Conservation (phyloP, 768 basidiomycete species). For the Rhizopogon vulgaris region DNA sequence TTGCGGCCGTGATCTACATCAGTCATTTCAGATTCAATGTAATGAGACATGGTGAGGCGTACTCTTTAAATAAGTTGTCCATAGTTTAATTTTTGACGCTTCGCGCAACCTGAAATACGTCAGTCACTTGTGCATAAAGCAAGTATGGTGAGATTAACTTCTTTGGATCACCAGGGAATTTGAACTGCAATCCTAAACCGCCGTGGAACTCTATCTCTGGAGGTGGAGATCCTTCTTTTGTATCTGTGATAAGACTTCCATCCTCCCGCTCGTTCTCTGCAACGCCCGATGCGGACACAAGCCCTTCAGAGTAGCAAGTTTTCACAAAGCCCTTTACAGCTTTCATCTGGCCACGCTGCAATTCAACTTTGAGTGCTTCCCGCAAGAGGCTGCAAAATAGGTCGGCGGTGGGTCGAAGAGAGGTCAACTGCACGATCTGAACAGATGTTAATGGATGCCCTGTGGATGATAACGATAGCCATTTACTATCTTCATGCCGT, state of each 20-base stretch:
- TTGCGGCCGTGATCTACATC: constrained; percentile 82
- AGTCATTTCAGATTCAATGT: constrained; percentile 7
- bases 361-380: constrained; percentile 82
- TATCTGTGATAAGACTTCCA: constrained; percentile 52
- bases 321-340: constrained; percentile 83
- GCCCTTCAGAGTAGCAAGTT: constrained; percentile 91
- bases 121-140: constrained; percentile 5
- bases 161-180: constrained; percentile 89
- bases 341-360: constrained; percentile 93
- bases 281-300: constrained; percentile 55
- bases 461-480: neutral
- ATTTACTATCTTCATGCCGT: constrained; percentile 83
- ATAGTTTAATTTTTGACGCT: constrained; percentile 92
- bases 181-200: constrained; percentile 76
- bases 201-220: constrained; percentile 61
- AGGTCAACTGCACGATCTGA: constrained; percentile 91
- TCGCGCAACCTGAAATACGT: constrained; percentile 61
- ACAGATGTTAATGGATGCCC: neutral
- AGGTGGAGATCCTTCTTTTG: constrained; percentile 39
- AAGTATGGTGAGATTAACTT: constrained; percentile 47
- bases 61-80: constrained; percentile 86
- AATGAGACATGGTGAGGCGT: constrained; percentile 15
- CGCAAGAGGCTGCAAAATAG: constrained; percentile 86
- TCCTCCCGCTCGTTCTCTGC: constrained; percentile 67
- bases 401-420: constrained; percentile 88